Conservation (phyloP, 2,329 filamentous ascomycete species). For the Hawksworthiomyces lignivorus region DNA sequence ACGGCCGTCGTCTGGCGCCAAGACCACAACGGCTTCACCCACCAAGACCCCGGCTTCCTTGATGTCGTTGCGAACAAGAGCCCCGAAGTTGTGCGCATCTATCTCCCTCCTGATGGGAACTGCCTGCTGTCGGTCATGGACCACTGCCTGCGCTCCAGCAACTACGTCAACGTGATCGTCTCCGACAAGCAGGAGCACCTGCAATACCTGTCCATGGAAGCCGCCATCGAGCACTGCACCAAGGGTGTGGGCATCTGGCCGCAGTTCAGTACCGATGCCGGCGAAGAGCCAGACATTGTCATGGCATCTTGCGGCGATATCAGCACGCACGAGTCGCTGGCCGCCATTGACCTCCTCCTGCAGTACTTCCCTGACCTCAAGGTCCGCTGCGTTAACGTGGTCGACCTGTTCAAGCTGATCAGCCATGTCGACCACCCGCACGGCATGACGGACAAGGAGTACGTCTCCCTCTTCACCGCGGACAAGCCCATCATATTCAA, state of each 20-base stretch:
- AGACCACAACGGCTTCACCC: constrained; percentile 78
- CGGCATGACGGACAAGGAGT: constrained; percentile 60
- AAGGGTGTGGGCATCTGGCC: constrained; percentile 75
- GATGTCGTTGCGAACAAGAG: constrained; percentile 74
- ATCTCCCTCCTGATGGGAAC: constrained; percentile 73
- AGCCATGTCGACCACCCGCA: constrained; percentile 63
- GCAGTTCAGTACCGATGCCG: constrained; percentile 64
- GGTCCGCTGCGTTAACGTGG: constrained; percentile 71
- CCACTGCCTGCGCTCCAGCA: constrained; percentile 64
- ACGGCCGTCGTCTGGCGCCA: constrained; percentile 75
- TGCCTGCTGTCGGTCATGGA: constrained; percentile 68
- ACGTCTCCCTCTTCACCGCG: constrained; percentile 61
- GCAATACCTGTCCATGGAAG: constrained; percentile 67
- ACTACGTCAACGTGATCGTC: constrained; percentile 77
- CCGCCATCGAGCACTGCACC: constrained; percentile 66
- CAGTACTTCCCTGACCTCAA: constrained; percentile 63
- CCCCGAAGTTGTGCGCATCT: constrained; percentile 72
- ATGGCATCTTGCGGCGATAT: constrained; percentile 73
- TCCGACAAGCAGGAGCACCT: constrained; percentile 74
- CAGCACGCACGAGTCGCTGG: constrained; percentile 65
- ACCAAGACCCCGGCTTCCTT: constrained; percentile 67
- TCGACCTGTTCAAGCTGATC: constrained; percentile 75
- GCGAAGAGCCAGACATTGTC: constrained; percentile 62
- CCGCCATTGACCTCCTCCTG: constrained; percentile 67
- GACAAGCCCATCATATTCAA: constrained; percentile 72